Evolutionary conservation across 2,329 filamentous ascomycete species (phyloP), one percentile per base, ranked within the genome.

Genomic region (Plenodomus lindquistii): DNA sequence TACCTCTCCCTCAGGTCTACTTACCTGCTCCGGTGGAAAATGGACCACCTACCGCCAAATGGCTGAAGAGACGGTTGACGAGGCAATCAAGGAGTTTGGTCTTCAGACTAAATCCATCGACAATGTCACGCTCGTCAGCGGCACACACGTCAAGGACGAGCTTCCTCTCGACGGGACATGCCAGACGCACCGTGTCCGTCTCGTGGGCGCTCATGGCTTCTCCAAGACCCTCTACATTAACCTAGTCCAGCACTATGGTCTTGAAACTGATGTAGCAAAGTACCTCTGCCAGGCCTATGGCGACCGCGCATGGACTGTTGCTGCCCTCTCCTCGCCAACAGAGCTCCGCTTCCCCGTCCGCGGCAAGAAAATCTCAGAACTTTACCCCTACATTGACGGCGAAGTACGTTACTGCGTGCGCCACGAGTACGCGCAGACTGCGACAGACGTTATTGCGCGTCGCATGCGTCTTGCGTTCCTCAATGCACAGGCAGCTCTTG

Each of bases 11-110:
- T 90, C 88, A 6, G 91, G 91, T 10, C 81, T 95, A 17, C 76
- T 96, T 57, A 96, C 91, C 27, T 92, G 89, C 66, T 89, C 89
- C 21, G 91, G 91, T 60, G 91, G 91, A 40, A 95, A 96, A 75
- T 95, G 91, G 91, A 95, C 91, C 2, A 95, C 91, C 1, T 95
- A 95, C 75, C 86, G 91, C 47, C 89, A 95, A 73, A 95, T 96
- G 91, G 89, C 90, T 18, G 89, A 96, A 73, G 89, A 95, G 69
- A 88, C 88, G 37, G 89, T 96, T 37, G 89, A 95, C 64, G 86
- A 88, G 64, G 88, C 90, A 9, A 81, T 94, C 69, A 78, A 81
- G 43, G 78, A 83, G 50, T 93, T 91, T 72, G 75, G 77, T 8
- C 80, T 94, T 29, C 70, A 79, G 44, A 75, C 86, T 2, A 77